Base-by-base conservation (phyloP, 2,329 filamentous ascomycete genomes). In the Apiospora marii region DNA sequence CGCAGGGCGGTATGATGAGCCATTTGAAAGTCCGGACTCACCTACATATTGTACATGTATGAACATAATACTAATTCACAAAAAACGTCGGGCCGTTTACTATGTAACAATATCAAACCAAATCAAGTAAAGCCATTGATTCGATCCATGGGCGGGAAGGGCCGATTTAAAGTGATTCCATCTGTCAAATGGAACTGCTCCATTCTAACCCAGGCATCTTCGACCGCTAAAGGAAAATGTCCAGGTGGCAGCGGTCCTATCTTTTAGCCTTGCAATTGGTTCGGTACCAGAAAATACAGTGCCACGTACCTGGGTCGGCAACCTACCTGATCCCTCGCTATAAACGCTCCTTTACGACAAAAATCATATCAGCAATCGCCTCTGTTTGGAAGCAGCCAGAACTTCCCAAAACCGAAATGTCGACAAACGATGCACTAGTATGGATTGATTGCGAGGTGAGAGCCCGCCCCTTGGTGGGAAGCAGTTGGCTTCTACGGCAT, bases 361-460 rank as follows among this genome's bases (percentile, higher is more conserved):
- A 24, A 44, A 24, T 44, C 3, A 44, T 27, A 68, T 44, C 64
- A 27, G 37, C 64, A 44, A 30, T 8, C 67, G 46, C 37, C 37
- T 27, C 14, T 30, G 27, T 48, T 27, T 12, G 7, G 12, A 27
- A 84, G 84, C 83, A 83, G 84, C 84, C 83, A 77, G 82, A 80
- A 79, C 79, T 79, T 79, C n/a, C 41, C 37, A 41, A 41, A 41
- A 10, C 48, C 67, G 67, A 69, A 72, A 74, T 70, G 71, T 74
- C 74, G 53, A 74, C 72, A 37, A 44, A 75, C 30, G 41, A 73
- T 13, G 64, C 76, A 12, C 34, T 76, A 24, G 74, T 79, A 16
- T 79, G 77, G 77, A 78, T 79, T 64, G 77, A 79, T 68, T 89
- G 87, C 76, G 87, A 89, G 84, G 87, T 88, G 77, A 76, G 80